Conservation (phyloP, 1,139 yeast genomes). For the Nakaseomyces uthaithaninus region DNA sequence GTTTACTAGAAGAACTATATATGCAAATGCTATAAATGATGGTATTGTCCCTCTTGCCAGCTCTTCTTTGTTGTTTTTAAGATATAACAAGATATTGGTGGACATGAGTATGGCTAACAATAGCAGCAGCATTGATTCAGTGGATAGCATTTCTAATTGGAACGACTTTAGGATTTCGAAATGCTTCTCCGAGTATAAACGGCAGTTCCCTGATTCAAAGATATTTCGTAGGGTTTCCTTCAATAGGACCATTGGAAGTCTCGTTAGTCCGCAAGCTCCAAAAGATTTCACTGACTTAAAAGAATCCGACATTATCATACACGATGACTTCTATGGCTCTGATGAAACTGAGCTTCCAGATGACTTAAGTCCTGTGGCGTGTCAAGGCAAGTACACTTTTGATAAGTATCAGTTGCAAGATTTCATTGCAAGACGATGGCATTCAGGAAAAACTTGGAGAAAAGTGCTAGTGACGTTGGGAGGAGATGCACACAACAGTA, state of each 20-base stretch:
- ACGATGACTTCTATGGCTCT: constrained; percentile 67
- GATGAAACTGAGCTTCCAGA: constrained; percentile 45
- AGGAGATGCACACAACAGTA: constrained; percentile 95
- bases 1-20: constrained; percentile 48
- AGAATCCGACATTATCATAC: constrained; percentile 58
- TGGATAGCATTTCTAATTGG: background rate
- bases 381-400: constrained; percentile 26
- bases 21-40: constrained; percentile 41
- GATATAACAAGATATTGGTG: constrained; percentile 41
- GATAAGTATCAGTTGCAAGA: constrained; percentile 45
- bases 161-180: constrained; percentile 32
- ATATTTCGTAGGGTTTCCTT: constrained; percentile 32
- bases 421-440: constrained; percentile 81
- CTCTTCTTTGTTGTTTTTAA: constrained; percentile 68
- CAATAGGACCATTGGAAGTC: constrained; percentile 8
- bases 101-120: constrained; percentile 24
- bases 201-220: constrained; percentile 25
- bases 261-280: constrained; percentile 30
- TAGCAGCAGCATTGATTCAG: background rate
- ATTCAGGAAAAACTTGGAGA: constrained; percentile 74
- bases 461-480: constrained; percentile 76
- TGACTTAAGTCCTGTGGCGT: constrained; percentile 18
- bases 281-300: constrained; percentile 47
- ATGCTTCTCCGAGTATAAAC: constrained; percentile 22
- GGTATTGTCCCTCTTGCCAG: constrained; percentile 91